These are phyloP conservation scores for Pichia sp. DNA, from an alignment of 1,139 yeast species.

Conservation along the genomic window DNA sequence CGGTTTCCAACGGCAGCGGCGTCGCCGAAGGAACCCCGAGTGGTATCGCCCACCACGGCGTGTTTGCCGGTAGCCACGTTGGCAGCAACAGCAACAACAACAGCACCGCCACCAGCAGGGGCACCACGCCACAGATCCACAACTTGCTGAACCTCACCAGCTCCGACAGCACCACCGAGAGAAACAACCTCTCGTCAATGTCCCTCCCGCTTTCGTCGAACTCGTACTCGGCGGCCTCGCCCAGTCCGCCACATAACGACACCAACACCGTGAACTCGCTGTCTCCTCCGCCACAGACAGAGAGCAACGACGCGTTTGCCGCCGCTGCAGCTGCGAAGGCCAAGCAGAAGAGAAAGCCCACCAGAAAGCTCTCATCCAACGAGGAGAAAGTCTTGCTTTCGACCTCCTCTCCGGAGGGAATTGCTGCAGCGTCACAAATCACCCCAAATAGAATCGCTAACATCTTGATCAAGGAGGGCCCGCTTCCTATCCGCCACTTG, in stretches of 20 bases:
- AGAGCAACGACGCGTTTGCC: neutral
- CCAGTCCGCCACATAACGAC: neutral
- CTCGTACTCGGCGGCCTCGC: neutral
- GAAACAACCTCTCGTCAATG: neutral
- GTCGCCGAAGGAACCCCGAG: neutral
- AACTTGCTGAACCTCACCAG: neutral
- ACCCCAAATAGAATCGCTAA: conserved; percentile 76
- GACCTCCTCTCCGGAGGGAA: conserved; percentile 82
- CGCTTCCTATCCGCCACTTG: conserved; percentile 85
- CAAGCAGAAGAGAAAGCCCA: conserved; percentile 19
- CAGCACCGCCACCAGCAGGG: neutral
- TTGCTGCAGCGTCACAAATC: conserved; percentile 82
- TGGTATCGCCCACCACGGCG: neutral
- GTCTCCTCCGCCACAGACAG: neutral
- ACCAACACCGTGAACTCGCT: neutral
- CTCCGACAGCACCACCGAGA: neutral
- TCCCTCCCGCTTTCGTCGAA: neutral
- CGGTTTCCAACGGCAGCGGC: neutral
- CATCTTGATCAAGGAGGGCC: conserved; percentile 69
- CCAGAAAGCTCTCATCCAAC: conserved; percentile 21
- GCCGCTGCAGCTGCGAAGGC: neutral
- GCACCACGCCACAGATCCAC: neutral
- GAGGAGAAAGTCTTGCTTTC: conserved; percentile 43
- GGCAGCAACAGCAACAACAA: neutral
- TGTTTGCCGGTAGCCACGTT: neutral